Evolutionary conservation across 2,329 filamentous ascomycete genomes (phyloP), one percentile per base, ranked within the genome.

Genomic region (Orbilia brochopaga): DNA sequence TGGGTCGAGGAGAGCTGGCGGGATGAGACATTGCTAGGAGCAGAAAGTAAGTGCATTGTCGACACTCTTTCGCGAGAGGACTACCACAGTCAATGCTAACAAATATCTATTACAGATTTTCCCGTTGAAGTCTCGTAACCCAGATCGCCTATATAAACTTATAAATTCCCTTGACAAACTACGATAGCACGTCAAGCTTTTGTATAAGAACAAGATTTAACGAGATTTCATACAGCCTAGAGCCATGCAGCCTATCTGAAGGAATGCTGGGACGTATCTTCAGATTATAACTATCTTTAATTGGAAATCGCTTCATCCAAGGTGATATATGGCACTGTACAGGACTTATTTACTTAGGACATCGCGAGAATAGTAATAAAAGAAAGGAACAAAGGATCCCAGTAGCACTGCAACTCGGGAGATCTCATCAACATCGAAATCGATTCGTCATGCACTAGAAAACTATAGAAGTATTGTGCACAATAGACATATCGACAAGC

Each of bases 1-100:
- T 99, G 94, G 94, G 80, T 97, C 0, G 84, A 88, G 56, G 87
- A 89, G 58, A 90, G 90, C 76, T 96, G 92, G 91, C 83, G 82
- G 67, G 90, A 93, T 78, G 84, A 83, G 74, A 96, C 91, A 0
- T 77, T 90, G 72, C 78, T 97, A 52, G 91, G 96, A 74, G 93
- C 97, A 80, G 90, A 93, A 76, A 80, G 81, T 72, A 53, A 61
- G 67, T 52, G 2, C 17, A 8, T 48, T 10, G 3, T 30, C 50
- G 24, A 8, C 3, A 32, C 3, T 8, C 24, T 21, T 30, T 2
- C 23, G 15, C n/a, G 11, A 13, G 15, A 4, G 8, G 4, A 1
- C 21, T 30, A 6, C 6, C 8, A 37, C 15, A 56, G 11, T 8
- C 19, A 4, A 10, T 11, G 19, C 44, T 72, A 57, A 72, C 24